phyloP scores from a whole-genome alignment of 441 rosid species.

The Gossypium gossypioides region DNA sequence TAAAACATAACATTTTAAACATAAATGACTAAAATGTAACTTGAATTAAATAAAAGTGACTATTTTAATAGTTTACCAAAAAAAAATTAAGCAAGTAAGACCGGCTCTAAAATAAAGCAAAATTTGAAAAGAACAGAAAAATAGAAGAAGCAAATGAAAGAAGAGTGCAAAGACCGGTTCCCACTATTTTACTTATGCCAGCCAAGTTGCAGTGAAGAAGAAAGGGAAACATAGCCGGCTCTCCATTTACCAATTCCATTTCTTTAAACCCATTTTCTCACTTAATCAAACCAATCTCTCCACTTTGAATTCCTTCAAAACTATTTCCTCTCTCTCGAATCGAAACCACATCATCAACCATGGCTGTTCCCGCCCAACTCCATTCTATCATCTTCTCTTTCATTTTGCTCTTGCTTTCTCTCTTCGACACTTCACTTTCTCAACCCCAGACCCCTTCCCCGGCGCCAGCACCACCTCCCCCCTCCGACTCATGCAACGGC shows the following conservation, averaged over 20 bases:
- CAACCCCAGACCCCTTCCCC: slow-evolving; percentile 17
- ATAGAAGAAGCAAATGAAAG: neutral
- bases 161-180: neutral
- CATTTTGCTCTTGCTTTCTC: slow-evolving; percentile 13
- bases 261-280: neutral
- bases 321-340: neutral
- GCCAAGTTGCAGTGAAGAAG: neutral
- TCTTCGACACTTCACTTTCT: slow-evolving; percentile 16
- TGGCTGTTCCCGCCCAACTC: slow-evolving; percentile 6
- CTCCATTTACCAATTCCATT: neutral
- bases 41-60: accelerated
- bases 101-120: neutral
- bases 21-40: too few species aligned
- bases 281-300: neutral
- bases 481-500: slow-evolving; percentile 26
- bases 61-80: too few species aligned
- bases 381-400: neutral
- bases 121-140: neutral
- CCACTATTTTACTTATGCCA: neutral
- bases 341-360: neutral
- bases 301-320: neutral
- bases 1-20: too few species aligned
- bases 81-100: neutral
- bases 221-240: neutral
- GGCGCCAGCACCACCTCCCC: slow-evolving; percentile 22